A percentile compares a stretch with the other conserved stretches of the same genome.
phyloP scores from a whole-genome alignment of 306 rosid species.

The Quercus dentata region DNA sequence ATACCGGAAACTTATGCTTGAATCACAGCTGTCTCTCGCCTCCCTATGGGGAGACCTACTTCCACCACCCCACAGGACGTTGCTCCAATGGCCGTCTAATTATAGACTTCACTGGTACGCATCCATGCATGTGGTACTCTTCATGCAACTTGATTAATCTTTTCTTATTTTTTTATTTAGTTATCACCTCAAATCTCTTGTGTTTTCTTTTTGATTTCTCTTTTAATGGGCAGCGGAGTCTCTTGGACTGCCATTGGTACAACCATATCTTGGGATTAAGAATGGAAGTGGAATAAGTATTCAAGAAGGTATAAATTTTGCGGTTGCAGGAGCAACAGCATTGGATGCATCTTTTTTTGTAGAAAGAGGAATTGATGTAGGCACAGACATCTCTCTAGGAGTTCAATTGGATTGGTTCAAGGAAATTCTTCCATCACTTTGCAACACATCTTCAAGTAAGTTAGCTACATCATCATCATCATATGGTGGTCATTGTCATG shows the following conservation, averaged over 20 bases:
- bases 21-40: neutral
- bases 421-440: conserved; percentile 26
- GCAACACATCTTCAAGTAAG: conserved; percentile 38
- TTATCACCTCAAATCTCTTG: neutral
- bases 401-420: conserved; percentile 59
- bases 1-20: conserved; percentile 44
- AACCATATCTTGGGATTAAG: conserved; percentile 36
- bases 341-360: conserved; percentile 29
- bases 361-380: conserved; percentile 8
- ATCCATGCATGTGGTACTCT: no score
- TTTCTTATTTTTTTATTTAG: neutral
- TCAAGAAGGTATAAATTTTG: conserved; percentile 48
- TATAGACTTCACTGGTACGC: conserved; percentile 25
- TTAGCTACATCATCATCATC: neutral
- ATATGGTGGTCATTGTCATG: no score
- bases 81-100: conserved; percentile 32
- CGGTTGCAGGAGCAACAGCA: conserved; percentile 64
- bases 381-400: conserved; percentile 27
- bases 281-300: conserved; percentile 2
- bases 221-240: conserved; percentile 35
- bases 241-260: conserved; percentile 37
- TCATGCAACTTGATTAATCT: neutral
- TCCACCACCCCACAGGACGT: conserved; percentile 26
- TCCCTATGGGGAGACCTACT: conserved; percentile 36
- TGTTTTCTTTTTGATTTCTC: neutral